Evolutionary conservation across 768 basidiomycete genomes (phyloP), one percentile per base, ranked within the genome.

Genomic region (Auricularia sp.): DNA sequence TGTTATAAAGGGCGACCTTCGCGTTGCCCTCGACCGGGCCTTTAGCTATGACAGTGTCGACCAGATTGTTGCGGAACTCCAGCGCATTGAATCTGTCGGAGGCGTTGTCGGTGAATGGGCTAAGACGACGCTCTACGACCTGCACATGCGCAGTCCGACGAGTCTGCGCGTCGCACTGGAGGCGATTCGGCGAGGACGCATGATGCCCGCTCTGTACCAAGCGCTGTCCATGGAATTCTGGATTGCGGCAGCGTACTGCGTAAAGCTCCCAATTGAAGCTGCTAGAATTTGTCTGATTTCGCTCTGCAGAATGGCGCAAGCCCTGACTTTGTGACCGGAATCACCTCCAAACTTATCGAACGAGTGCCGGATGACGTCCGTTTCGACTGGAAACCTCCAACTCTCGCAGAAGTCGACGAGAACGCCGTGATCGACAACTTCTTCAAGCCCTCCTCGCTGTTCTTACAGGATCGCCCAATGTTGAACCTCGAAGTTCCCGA

Each of bases 161-260:
- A 94, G 93, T 69, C 80, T 98, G 68, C 92, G 91, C 73, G 89
- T 98, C 42, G 84, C 95, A n/a, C 79, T 98, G 24, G 77, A 82
- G 69, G 90, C 92, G 1, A 83, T 94, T 64, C 85, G 89, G 59
- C 77, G 78, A 65, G 94, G 92, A n/a, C 83, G 79, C 69, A 75
- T 76, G 1, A 75, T 87, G 79, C 72, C 81, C 24, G 14, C 24
- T 2, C 78, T 98, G 47, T 77, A 80, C 4, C 80, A 89, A 65
- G 85, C 84, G 1, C 78, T 98, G 66, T 77, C 88, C 68, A 92
- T 90, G 86, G 96, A 98, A 72, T 79, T 94, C 68, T 84, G 84
- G 69, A 89, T 98, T 71, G 94, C 92, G 21, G 85, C 89, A 39
- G 94, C 93, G 16, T 96, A 86, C 74, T 91, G 90, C 70, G 94